Evolutionary conservation across 345 rosid species (phyloP), one percentile per base, ranked within the genome.

Genomic region (Corchorus olitorius): DNA sequence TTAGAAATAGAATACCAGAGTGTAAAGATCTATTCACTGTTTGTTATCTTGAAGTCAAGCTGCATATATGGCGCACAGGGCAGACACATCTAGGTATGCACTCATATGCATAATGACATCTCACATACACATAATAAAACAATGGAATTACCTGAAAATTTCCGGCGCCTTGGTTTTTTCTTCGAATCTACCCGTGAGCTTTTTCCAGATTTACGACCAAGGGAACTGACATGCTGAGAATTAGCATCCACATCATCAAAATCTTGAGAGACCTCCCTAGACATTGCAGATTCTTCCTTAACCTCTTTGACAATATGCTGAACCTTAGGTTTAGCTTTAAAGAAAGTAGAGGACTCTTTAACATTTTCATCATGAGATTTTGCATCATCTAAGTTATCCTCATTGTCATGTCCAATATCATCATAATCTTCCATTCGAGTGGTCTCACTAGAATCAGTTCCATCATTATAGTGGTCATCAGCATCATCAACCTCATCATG

Each of bases 141-240:
- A 53, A 9, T 56, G 50, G 79, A 59, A 19, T 76, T 73, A 86
- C 87, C 86, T 70, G 91, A 88, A 87, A 83, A 86, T 80, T 87
- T 93, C n/a, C 83, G 91, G 19, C 88, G 92, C 79, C 79, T 91
- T 22, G 88, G 55, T 83, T 82, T 96, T 80, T 83, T 88, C 83
- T 88, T 93, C 11, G 90, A 61, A 65, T 83, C 88, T 62, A 85
- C 72, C 22, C 72, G 79, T 19, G 90, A 77, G 79, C 76, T 77
- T 85, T 81, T 86, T 74, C 82, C 79, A 19, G 88, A 80, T 78
- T 86, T 89, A 45, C 79, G 83, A 79, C 82, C 76, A 19, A 35
- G 50, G 17, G 52, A 70, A 62, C 52, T 61, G 34, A 17, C 78
- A 77, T 48, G 77, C 13, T 39, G 78, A 69, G 85, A 77, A 77